These are phyloP conservation scores for Pseudogymnoascus sp. DNA, from an alignment of 2,329 filamentous ascomycete species.

Conservation along the genomic window DNA sequence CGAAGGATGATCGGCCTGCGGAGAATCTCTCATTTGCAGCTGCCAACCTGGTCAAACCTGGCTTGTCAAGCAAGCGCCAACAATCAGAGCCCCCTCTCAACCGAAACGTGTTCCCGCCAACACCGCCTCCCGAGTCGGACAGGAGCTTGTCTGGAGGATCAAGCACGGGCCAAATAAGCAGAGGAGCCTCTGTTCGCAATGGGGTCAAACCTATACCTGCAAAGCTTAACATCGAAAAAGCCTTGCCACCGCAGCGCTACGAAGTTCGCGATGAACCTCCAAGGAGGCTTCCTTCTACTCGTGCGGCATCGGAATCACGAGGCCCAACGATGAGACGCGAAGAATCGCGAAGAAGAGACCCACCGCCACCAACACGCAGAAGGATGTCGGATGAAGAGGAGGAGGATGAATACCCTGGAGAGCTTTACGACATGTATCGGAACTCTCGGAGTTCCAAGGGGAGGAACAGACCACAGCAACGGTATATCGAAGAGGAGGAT, in stretches of 20 bases:
- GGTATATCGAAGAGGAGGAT: slow-evolving; percentile 74
- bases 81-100: slow-evolving; percentile 75
- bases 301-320: slow-evolving; percentile 44
- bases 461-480: slow-evolving; percentile 40
- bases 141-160: slow-evolving; percentile 33
- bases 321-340: slow-evolving; percentile 29
- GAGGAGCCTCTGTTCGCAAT: slow-evolving; percentile 53
- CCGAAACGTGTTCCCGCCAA: slow-evolving; percentile 88
- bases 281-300: slow-evolving; percentile 35
- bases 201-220: slow-evolving; percentile 53
- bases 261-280: slow-evolving; percentile 24
- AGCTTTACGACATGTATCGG: slow-evolving; percentile 58
- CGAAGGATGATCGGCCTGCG: slow-evolving; percentile 70
- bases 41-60: slow-evolving; percentile 84
- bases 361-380: slow-evolving; percentile 19
- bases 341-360: slow-evolving; percentile 23
- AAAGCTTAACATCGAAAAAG: slow-evolving; percentile 54
- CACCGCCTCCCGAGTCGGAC: slow-evolving; percentile 89
- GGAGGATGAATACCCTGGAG: slow-evolving; percentile 53
- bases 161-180: slow-evolving; percentile 33
- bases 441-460: slow-evolving; percentile 32
- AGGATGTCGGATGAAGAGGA: slow-evolving; percentile 33
- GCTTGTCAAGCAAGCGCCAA: slow-evolving; percentile 69
- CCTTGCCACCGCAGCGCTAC: slow-evolving; percentile 37
- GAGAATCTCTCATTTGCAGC: slow-evolving; percentile 88